These are phyloP conservation scores for Phlegmacium glaucopus DNA, from an alignment of 768 basidiomycete species.

Conservation along the genomic window DNA sequence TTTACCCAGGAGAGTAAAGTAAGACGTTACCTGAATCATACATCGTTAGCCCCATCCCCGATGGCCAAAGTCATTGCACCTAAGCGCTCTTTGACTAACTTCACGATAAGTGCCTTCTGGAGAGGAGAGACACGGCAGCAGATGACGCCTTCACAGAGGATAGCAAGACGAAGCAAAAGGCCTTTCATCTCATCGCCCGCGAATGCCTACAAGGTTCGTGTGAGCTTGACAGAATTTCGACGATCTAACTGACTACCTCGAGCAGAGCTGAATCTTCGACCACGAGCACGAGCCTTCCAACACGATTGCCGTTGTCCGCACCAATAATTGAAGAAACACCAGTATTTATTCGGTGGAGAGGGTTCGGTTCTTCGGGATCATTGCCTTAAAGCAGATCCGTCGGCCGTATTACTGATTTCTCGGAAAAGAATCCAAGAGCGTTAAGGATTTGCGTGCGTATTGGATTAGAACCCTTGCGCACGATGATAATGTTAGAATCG, in stretches of 20 bases:
- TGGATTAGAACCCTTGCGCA: constrained; percentile 71
- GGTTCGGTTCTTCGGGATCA: constrained; percentile 19
- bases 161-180: constrained; percentile 79
- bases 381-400: constrained; percentile 16
- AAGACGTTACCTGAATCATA: constrained; percentile 83
- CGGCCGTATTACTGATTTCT: constrained; percentile 31
- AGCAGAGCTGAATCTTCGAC: constrained; percentile 82
- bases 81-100: constrained; percentile 88
- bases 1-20: neutral
- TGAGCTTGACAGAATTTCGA: neutral
- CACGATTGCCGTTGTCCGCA: constrained; percentile 74
- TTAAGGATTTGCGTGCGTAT: constrained; percentile 75
- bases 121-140: constrained; percentile 97
- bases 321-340: constrained; percentile 82
- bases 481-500: constrained; percentile 89
- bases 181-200: constrained; percentile 66
- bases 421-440: constrained; percentile 87
- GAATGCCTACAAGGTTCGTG: constrained; percentile 49
- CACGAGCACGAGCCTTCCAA: constrained; percentile 91
- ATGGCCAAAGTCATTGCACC: constrained; percentile 94
- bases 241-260: too few relatives aligned
- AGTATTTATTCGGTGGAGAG: constrained; percentile 61
- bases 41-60: constrained; percentile 97
- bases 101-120: constrained; percentile 93
- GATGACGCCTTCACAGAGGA: constrained; percentile 89